A percentile compares a stretch with the other conserved stretches of the same genome.
Evolutionary conservation across 176 grass and related monocot species (phyloP).

Genomic region (Paspalum vaginatum): DNA sequence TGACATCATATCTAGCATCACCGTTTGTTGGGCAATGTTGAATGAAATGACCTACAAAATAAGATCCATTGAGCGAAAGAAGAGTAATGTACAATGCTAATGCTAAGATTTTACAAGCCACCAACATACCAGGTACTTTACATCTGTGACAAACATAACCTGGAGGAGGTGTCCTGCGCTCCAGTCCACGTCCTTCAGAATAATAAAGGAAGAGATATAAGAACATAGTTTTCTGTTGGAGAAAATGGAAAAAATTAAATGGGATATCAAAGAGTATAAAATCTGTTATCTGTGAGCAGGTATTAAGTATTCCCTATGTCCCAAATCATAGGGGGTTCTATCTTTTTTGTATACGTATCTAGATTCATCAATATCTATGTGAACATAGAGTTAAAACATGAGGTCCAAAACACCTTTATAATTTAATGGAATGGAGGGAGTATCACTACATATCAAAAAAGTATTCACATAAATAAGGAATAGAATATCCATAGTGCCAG

Average conservation of each 20-base stretch:
- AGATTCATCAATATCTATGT: too few relatives aligned
- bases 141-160: slow-evolving; percentile 99
- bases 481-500: slow-evolving; percentile 20
- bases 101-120: slow-evolving; percentile 12
- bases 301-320: background rate
- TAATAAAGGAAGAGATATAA: slow-evolving; percentile 32
- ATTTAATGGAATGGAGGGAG: too few relatives aligned
- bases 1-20: slow-evolving; percentile 82
- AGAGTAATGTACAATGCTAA: slow-evolving; percentile 22
- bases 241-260: background rate
- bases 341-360: too few relatives aligned
- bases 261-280: background rate
- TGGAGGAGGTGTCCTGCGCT: slow-evolving; percentile 77
- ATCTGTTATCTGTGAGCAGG: background rate
- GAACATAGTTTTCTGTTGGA: background rate
- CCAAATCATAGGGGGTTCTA: too few relatives aligned
- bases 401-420: too few relatives aligned
- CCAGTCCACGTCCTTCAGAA: slow-evolving; percentile 75
- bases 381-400: too few relatives aligned
- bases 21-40: slow-evolving; percentile 98
- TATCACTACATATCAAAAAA: background rate
- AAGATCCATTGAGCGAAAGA: slow-evolving; percentile 23
- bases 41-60: slow-evolving; percentile 89
- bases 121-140: slow-evolving; percentile 87
- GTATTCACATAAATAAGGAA: background rate